Evolutionary conservation across 495 filamentous ascomycete species (phyloP).

Genomic region (Aspergillus steynii): DNA sequence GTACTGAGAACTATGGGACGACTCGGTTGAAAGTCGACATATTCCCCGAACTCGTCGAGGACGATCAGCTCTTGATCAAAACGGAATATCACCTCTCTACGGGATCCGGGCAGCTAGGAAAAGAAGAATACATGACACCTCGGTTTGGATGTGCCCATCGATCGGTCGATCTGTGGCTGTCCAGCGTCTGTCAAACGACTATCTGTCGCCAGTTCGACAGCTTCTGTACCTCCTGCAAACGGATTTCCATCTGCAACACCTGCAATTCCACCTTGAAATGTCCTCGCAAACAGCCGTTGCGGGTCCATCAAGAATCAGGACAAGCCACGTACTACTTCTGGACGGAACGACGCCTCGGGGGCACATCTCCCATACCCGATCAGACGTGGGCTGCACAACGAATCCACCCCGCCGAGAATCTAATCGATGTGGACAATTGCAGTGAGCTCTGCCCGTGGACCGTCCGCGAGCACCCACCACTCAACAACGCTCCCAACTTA

Average conservation of each 20-base stretch:
- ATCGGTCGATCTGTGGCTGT: conserved; percentile 48
- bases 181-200: conserved; percentile 44
- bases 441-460: conserved; percentile 49
- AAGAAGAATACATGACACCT: conserved; percentile 45
- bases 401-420: conserved; percentile 43
- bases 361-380: conserved; percentile 31
- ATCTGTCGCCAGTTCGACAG: conserved; percentile 42
- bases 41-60: conserved; percentile 39
- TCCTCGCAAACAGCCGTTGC: conserved; percentile 37
- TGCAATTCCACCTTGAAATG: conserved; percentile 42
- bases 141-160: conserved; percentile 50
- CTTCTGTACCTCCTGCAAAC: conserved; percentile 39
- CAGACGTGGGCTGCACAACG: conserved; percentile 31
- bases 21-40: conserved; percentile 40
- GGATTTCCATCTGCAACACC: conserved; percentile 42
- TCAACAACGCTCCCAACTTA: conserved; percentile 33
- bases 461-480: conserved; percentile 42
- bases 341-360: conserved; percentile 43
- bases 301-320: conserved; percentile 24
- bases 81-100: conserved; percentile 46
- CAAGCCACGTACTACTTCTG: conserved; percentile 41
- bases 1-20: conserved; percentile 43
- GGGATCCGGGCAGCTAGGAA: conserved; percentile 40
- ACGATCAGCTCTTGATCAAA: conserved; percentile 35
- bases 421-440: conserved; percentile 41